Conservation (phyloP, 768 basidiomycete genomes). For the Lactifluus hygrophoroides region DNA sequence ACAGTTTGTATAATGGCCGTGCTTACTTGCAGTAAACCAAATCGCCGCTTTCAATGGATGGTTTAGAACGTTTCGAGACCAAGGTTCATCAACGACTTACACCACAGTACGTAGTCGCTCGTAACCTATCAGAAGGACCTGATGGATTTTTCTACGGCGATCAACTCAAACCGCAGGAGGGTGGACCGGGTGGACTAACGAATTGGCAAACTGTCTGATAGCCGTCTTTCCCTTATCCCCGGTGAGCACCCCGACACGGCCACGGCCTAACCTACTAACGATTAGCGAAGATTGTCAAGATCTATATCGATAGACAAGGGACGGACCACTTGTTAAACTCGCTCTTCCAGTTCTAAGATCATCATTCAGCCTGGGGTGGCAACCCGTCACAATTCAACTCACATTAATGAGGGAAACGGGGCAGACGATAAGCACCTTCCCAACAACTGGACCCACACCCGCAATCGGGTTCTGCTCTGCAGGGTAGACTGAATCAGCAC, state of each 20-base stretch:
- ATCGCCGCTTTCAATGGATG: conserved; percentile 35
- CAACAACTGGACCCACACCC: conserved; percentile 43
- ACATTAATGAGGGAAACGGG: conserved; percentile 87
- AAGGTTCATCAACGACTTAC: conserved; percentile 31
- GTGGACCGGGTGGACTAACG: conserved; percentile 35
- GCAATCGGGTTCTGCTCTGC: conserved; percentile 81
- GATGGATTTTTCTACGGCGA: conserved; percentile 51
- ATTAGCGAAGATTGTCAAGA: neutral
- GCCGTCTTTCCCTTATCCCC: conserved; percentile 49
- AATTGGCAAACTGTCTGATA: conserved; percentile 66
- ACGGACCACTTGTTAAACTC: conserved; percentile 91
- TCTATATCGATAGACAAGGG: conserved; percentile 14
- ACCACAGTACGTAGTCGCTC: conserved; percentile 80
- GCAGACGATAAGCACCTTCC: conserved; percentile 88
- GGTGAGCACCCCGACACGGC: conserved; percentile 47
- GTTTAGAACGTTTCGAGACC: neutral
- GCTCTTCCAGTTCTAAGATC: conserved; percentile 78
- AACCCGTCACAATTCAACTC: conserved; percentile 21
- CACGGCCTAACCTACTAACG: conserved; percentile 40
- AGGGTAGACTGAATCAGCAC: neutral
- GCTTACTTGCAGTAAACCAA: conserved; percentile 57
- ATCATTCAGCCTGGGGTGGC: neutral
- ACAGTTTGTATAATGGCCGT: neutral
- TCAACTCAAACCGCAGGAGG: neutral
- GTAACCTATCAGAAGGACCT: conserved; percentile 92